These are phyloP conservation scores for Rhodomyrtus tomentosa DNA, from an alignment of 345 rosid species.

Conservation along the genomic window DNA sequence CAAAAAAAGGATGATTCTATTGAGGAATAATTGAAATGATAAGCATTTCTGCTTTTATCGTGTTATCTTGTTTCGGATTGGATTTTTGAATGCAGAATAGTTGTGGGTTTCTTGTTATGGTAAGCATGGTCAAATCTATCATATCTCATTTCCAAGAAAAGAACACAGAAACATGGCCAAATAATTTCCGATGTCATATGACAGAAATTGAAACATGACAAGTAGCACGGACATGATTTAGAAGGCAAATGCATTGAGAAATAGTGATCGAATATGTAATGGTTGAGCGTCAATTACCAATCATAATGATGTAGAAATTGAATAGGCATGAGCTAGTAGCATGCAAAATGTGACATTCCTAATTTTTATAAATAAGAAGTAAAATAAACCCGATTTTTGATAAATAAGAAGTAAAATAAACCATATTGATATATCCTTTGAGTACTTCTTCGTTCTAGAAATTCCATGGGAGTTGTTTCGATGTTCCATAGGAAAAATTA, in stretches of 20 bases:
- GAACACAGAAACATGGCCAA: neutral
- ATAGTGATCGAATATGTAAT: neutral
- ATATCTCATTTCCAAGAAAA: rapidly evolving
- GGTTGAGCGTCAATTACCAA: neutral
- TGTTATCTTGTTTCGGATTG: neutral
- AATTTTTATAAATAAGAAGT: no score
- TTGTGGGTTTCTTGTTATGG: neutral
- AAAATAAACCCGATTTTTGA: no score
- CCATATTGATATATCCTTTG: no score
- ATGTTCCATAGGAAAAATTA: no score
- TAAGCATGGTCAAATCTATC: neutral
- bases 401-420: no score
- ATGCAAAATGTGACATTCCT: neutral
- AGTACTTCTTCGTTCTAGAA: no score
- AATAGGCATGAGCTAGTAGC: neutral
- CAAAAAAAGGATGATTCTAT: neutral
- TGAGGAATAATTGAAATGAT: neutral
- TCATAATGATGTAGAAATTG: neutral
- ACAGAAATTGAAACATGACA: neutral
- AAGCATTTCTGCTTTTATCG: neutral
- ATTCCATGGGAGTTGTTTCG: no score
- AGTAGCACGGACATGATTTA: neutral
- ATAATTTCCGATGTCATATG: rapidly evolving
- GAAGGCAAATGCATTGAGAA: neutral
- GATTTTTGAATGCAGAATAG: neutral